Evolutionary conservation across 441 rosid genomes (phyloP), one percentile per base, ranked within the genome.

Genomic region (Gossypium schwendimanii): DNA sequence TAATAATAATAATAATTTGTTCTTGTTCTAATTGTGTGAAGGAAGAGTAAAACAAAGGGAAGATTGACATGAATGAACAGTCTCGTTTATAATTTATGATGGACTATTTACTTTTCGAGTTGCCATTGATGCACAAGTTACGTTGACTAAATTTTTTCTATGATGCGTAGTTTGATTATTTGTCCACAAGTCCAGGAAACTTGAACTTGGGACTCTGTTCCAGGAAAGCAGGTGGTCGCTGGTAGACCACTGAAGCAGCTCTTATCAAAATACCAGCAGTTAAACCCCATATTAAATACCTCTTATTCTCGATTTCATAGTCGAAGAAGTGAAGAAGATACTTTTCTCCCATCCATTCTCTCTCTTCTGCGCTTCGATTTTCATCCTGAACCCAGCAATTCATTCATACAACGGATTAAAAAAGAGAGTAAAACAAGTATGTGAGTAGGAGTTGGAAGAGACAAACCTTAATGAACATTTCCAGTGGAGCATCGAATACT

Each of bases 251-350:
- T 8, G 97, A 92, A 64, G 98, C 98, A 54, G 94, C 92, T 82
- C 85, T 87, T 72, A 94, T 92, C 86, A 94, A 80, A 58, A 94
- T 83, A 62, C 93, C 90, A 0, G 98, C 98, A 21, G 98, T 94
- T 78, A 92, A 80, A 70, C 97, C 98, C 97, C 97, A 94, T 74
- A 91, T 87, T 79, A 87, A 45, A 66, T 82, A 87, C 77, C 87
- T 86, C 45, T 86, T 82, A 39, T 81, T 82, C 68, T 72, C 84
- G 0, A 81, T 70, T 80, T 81, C 85, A 53, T 88, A 91, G 78
- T 92, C 87, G 60, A 94, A 94, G 73, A 65, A 87, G 76, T 94
- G 97, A 73, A 94, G 12, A 67, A 88, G 81, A 83, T 83, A 92
- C 84, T 89, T 89, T 31, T 87, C 92, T 8, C 94, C 97, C 68